Conservation (phyloP, 306 rosid species). For the Cyclanthera cordifolia region DNA sequence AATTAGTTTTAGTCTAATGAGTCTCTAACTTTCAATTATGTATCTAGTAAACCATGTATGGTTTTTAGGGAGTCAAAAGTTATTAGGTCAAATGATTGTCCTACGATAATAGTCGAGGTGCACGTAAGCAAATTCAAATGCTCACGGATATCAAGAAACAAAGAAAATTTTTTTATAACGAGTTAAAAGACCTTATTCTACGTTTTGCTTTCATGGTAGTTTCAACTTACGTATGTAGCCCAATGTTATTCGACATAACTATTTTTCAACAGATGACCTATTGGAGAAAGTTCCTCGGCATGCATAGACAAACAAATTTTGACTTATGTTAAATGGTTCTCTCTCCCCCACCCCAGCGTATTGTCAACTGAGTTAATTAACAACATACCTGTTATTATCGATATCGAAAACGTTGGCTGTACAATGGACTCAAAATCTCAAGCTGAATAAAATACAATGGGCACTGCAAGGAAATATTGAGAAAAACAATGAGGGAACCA, state of each 20-base stretch:
- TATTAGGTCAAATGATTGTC: too few species aligned
- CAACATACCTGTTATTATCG: background rate
- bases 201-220: background rate
- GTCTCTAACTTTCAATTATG: too few species aligned
- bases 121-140: too few species aligned
- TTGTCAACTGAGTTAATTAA: background rate
- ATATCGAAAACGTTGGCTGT: background rate
- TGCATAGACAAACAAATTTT: background rate
- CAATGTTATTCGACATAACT: background rate
- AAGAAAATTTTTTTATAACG: too few species aligned
- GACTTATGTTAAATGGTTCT: background rate
- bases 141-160: too few species aligned
- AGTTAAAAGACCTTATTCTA: too few species aligned
- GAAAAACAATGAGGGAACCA: background rate
- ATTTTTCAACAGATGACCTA: background rate
- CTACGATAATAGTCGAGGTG: too few species aligned
- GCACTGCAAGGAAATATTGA: slow-evolving; percentile 35
- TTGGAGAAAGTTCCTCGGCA: background rate
- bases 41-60: too few species aligned
- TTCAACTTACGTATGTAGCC: background rate
- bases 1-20: too few species aligned
- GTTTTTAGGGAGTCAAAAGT: too few species aligned
- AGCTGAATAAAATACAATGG: slow-evolving; percentile 50
- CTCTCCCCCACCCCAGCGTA: too few species aligned
- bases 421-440: background rate